Conservation (phyloP, 1,284 basidiomycete genomes). For the Irpex rosettiformis region DNA sequence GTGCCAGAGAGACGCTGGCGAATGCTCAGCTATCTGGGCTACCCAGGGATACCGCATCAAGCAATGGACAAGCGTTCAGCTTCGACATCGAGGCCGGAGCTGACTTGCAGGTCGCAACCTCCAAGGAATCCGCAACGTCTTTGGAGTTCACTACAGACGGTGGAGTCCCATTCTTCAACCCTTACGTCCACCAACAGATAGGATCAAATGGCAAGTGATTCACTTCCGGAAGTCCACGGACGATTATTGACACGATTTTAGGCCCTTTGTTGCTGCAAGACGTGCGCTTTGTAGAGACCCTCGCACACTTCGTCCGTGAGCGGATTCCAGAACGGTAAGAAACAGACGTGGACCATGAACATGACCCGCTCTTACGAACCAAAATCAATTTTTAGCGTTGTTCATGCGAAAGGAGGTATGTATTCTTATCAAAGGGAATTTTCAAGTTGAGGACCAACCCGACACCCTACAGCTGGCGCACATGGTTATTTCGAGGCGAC, state of each 20-base stretch:
- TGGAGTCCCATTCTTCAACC: conserved; percentile 27
- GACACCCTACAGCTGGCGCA: conserved; percentile 36
- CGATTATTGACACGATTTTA: neutral
- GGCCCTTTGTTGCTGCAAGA: conserved; percentile 16
- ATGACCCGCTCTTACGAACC: neutral
- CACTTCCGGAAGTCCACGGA: neutral
- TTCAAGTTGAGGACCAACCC: neutral
- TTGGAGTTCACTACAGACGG: conserved; percentile 27
- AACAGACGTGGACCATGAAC: neutral
- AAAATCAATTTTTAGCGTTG: conserved; percentile 16
- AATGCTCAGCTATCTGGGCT: conserved; percentile 3
- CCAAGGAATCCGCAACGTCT: conserved; percentile 21
- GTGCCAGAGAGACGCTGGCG: neutral
- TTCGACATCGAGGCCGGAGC: conserved; percentile 24
- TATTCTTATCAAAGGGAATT: neutral
- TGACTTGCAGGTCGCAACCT: conserved; percentile 21
- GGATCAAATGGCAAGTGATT: conserved; percentile 26
- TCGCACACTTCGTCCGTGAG: conserved; percentile 58
- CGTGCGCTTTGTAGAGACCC: conserved; percentile 35
- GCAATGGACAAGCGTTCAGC: conserved; percentile 9
- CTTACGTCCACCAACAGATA: conserved; percentile 44
- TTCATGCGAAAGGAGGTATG: conserved; percentile 39
- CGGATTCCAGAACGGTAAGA: conserved; percentile 36
- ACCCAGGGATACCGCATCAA: conserved; percentile 2
- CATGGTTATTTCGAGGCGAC: conserved; percentile 54